Conservation (phyloP, 1,139 yeast species). For the Yamadazyma trypodendri region DNA sequence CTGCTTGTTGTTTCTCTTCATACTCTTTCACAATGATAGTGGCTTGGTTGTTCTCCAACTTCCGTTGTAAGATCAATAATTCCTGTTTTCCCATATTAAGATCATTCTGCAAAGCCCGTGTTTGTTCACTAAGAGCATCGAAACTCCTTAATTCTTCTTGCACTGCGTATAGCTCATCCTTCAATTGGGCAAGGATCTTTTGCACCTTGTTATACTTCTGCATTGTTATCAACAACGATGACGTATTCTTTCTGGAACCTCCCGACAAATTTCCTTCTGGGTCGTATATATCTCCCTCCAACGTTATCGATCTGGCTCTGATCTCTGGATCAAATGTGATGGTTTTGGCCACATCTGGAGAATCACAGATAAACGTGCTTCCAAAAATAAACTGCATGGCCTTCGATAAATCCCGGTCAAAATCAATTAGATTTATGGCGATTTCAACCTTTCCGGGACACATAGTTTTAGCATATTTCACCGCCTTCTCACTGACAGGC, state of each 20-base stretch:
- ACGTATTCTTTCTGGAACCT: conserved; percentile 71
- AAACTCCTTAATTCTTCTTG: conserved; percentile 45
- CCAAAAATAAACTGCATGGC: conserved; percentile 97
- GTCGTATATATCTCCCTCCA: conserved; percentile 93
- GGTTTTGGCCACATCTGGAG: conserved; percentile 82
- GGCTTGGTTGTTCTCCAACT: conserved; percentile 60
- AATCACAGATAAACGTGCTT: conserved; percentile 76
- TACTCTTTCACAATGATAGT: conserved; percentile 52
- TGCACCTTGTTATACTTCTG: conserved; percentile 64
- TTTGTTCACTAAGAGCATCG: conserved; percentile 47
- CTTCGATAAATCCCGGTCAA: conserved; percentile 61
- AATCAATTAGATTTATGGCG: conserved; percentile 78
- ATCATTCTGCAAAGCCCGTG: conserved; percentile 62
- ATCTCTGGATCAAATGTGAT: conserved; percentile 86
- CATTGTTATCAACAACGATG: conserved; percentile 61
- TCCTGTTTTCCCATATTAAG: conserved; percentile 69
- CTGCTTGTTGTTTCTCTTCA: conserved; percentile 48
- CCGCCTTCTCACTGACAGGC: conserved; percentile 40
- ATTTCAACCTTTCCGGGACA: conserved; percentile 86
- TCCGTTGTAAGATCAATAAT: conserved; percentile 58
- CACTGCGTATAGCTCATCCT: conserved; percentile 40
- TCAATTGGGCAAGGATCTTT: conserved; percentile 35
- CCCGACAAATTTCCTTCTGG: conserved; percentile 97
- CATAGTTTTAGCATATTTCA: conserved; percentile 60
- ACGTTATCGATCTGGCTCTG: conserved; percentile 81